Conservation (phyloP, 78 protist genomes). For the Dictyostelium capitatum region DNA sequence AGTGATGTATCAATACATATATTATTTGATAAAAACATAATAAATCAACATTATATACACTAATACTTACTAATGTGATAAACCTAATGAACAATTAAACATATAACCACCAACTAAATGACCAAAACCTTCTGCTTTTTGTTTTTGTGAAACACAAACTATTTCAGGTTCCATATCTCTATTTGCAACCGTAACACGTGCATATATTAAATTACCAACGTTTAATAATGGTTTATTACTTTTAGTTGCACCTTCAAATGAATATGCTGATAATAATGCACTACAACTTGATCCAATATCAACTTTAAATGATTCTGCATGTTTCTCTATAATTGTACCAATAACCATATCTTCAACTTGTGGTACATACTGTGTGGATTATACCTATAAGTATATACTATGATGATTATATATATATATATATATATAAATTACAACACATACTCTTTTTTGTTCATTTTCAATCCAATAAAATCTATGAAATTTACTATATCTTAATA, state of each 20-base stretch:
- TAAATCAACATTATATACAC: not conserved
- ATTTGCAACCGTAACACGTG: conserved; percentile 85
- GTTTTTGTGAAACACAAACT: conserved; percentile 68
- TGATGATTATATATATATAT: too few relatives aligned
- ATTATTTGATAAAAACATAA: not conserved
- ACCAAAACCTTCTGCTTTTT: conserved; percentile 86
- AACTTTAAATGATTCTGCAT: conserved; percentile 81
- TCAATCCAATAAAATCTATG: conserved; percentile 80
- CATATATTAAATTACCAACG: conserved; percentile 84
- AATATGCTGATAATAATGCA: conserved; percentile 83
- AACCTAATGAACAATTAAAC: conserved; percentile 64
- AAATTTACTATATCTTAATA: conserved; percentile 62
- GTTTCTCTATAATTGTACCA: conserved; percentile 76
- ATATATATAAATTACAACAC: not conserved
- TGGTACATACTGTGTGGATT: conserved; percentile 81
- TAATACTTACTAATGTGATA: conserved; percentile 75
- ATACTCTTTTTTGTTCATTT: conserved; percentile 69
- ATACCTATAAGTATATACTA: too few relatives aligned
- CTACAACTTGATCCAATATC: conserved; percentile 80
- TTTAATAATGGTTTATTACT: conserved; percentile 83
- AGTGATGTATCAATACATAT: too few relatives aligned
- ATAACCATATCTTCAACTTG: conserved; percentile 85
- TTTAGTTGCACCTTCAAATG: conserved; percentile 92
- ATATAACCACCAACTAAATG: conserved; percentile 84
- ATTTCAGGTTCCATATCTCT: conserved; percentile 92